Percentiles rank a stretch among this genome's conserved stretches.
These are phyloP conservation scores for Salix suchowensis DNA, from an alignment of 345 rosid genomes.

Conservation along the genomic window DNA sequence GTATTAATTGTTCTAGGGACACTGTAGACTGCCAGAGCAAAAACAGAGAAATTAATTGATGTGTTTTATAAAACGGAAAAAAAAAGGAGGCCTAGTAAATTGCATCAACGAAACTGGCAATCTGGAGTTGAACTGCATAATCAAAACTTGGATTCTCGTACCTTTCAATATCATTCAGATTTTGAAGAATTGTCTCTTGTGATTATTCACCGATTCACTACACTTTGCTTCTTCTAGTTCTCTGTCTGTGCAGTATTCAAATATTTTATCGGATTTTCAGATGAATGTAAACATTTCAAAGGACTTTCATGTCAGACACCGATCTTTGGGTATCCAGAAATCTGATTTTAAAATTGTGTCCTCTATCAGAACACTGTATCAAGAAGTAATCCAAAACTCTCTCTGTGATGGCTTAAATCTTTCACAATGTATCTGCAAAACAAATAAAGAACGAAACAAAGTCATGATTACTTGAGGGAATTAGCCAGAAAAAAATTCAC, in stretches of 20 bases:
- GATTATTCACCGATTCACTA: constrained; percentile 9
- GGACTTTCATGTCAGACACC: constrained; percentile 18
- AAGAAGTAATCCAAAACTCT: not conserved
- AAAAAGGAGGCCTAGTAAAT: not conserved
- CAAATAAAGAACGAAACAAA: not conserved
- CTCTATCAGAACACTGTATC: not conserved
- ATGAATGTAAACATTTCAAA: constrained; percentile 29
- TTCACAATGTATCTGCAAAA: constrained; percentile 25
- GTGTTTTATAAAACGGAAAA: not conserved
- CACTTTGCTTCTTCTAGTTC: constrained; percentile 10
- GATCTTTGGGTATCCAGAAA: constrained; percentile 15
- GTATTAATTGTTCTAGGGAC: not conserved
- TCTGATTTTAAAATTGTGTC: constrained; percentile 15
- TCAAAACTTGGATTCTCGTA: constrained; percentile 4
- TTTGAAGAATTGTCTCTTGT: not conserved
- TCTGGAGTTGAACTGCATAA: constrained; percentile 2
- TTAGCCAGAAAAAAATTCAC: not conserved
- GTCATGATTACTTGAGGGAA: not conserved
- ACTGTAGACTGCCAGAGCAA: not conserved
- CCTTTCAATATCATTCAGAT: constrained; percentile 18
- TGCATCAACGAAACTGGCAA: not conserved
- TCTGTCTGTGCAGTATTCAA: constrained; percentile 3
- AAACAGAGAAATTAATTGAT: not conserved
- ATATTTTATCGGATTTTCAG: constrained; percentile 19
- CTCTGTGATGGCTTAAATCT: not conserved